These are phyloP conservation scores for Dioscorea zingiberensis DNA, from an alignment of 106 monocot genomes.

Conservation along the genomic window DNA sequence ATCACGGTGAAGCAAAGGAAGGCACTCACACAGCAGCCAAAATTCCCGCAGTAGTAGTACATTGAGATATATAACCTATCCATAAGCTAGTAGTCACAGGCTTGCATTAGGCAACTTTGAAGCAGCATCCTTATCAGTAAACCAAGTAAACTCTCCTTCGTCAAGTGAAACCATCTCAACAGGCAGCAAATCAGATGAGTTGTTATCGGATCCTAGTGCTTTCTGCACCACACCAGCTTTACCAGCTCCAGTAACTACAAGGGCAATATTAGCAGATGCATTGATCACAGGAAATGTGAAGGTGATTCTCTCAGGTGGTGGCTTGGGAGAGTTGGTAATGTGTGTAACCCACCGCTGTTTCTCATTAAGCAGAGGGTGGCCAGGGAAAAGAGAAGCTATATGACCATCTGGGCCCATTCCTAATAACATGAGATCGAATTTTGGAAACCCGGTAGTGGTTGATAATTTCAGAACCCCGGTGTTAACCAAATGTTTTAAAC, in stretches of 20 bases:
- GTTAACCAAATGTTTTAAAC: constrained; percentile 11
- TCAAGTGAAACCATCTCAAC: constrained; percentile 9
- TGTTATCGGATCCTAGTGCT: not conserved
- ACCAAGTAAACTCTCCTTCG: constrained; percentile 15
- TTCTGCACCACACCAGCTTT: constrained; percentile 9
- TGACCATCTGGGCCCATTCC: constrained; percentile 21
- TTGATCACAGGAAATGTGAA: constrained; percentile 21
- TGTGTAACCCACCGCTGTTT: constrained; percentile 7
- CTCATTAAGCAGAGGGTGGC: constrained; percentile 13
- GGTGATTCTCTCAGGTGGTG: constrained; percentile 17
- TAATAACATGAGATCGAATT: constrained; percentile 19
- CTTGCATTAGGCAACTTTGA: constrained; percentile 9
- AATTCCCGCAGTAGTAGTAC: no score
- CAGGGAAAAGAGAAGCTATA: constrained; percentile 18
- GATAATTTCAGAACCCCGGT: constrained; percentile 9
- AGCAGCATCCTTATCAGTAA: constrained; percentile 5
- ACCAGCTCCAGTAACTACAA: constrained; percentile 10
- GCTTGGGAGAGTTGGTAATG: constrained; percentile 14
- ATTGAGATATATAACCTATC: no score
- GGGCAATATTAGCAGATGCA: constrained; percentile 4
- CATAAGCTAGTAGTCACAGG: not conserved
- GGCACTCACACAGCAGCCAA: no score
- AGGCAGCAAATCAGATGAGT: constrained; percentile 5
- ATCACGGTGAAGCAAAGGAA: no score
- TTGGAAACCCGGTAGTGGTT: constrained; percentile 10